Evolutionary conservation across 2,329 filamentous ascomycete genomes (phyloP).

Genomic region (Dendryphion nanum): DNA sequence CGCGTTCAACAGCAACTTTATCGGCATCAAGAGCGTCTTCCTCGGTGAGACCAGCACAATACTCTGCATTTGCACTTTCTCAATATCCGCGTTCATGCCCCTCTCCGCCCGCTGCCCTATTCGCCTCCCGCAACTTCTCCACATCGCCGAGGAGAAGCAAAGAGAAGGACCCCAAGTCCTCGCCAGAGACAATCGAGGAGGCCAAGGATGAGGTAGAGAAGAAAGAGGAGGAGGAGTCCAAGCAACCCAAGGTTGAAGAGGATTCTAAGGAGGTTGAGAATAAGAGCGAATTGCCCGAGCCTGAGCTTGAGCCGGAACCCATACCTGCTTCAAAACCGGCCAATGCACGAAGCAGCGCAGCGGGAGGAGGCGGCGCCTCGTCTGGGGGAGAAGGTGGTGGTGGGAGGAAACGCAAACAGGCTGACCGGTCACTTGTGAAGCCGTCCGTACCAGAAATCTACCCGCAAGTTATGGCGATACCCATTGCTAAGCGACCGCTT

Average conservation of each 20-base stretch:
- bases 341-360: constrained; percentile 61
- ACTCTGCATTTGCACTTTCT: constrained; percentile 24
- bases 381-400: constrained; percentile 53
- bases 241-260: constrained; percentile 43
- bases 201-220: constrained; percentile 34
- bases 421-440: constrained; percentile 80
- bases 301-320: constrained; percentile 50
- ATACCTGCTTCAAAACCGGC: constrained; percentile 51
- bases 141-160: constrained; percentile 50
- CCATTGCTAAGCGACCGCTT: constrained; percentile 86
- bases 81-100: constrained; percentile 20
- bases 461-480: constrained; percentile 95
- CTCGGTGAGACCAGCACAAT: constrained; percentile 29
- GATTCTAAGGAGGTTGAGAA: constrained; percentile 40
- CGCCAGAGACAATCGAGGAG: constrained; percentile 48
- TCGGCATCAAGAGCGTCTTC: constrained; percentile 24
- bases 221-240: constrained; percentile 42
- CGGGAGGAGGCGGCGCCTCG: constrained; percentile 54
- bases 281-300: constrained; percentile 53
- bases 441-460: constrained; percentile 91
- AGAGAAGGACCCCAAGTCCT: constrained; percentile 53
- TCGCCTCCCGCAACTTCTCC: constrained; percentile 38
- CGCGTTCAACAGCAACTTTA: constrained; percentile 40
- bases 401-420: constrained; percentile 69
- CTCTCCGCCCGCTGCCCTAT: constrained; percentile 31